Conservation (phyloP, 2,329 filamentous ascomycete species). For the Chalaropsis thielavioides region DNA sequence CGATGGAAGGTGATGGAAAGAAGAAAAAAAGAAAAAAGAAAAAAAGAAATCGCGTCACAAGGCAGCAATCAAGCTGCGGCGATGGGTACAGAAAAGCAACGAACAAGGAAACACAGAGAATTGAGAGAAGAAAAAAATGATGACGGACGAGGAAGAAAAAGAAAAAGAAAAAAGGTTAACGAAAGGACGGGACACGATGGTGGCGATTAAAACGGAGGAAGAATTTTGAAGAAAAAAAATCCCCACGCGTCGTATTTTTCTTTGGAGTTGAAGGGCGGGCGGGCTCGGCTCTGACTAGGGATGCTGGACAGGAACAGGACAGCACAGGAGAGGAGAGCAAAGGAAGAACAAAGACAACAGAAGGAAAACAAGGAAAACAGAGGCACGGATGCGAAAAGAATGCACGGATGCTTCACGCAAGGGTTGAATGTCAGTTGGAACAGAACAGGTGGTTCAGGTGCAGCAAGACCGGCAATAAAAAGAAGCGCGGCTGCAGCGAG, state of each 20-base stretch:
- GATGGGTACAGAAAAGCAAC: conserved; percentile 7
- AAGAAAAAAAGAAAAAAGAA: background rate
- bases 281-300: background rate
- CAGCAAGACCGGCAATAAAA: background rate
- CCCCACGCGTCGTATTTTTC: conserved; percentile 12
- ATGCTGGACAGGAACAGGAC: background rate
- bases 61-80: conserved; percentile 7
- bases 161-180: conserved; percentile 7
- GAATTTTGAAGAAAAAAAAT: background rate
- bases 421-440: conserved; percentile 6
- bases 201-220: conserved; percentile 5
- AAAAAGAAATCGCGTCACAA: conserved; percentile 1
- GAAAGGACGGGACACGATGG: conserved; percentile 8
- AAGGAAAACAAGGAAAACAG: conserved; percentile 12
- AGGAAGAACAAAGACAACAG: conserved; percentile 12
- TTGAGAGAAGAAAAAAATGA: background rate
- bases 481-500: too few species aligned
- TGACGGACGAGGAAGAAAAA: conserved; percentile 5
- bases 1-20: background rate
- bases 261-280: conserved; percentile 9
- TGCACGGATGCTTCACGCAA: conserved; percentile 17
- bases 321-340: conserved; percentile 6
- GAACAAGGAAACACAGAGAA: conserved; percentile 7
- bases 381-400: conserved; percentile 9
- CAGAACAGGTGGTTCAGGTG: background rate